Percentiles rank a stretch among this genome's conserved stretches.
phyloP scores from a whole-genome alignment of 176 grass and related monocot genomes.

The Areca catechu region DNA sequence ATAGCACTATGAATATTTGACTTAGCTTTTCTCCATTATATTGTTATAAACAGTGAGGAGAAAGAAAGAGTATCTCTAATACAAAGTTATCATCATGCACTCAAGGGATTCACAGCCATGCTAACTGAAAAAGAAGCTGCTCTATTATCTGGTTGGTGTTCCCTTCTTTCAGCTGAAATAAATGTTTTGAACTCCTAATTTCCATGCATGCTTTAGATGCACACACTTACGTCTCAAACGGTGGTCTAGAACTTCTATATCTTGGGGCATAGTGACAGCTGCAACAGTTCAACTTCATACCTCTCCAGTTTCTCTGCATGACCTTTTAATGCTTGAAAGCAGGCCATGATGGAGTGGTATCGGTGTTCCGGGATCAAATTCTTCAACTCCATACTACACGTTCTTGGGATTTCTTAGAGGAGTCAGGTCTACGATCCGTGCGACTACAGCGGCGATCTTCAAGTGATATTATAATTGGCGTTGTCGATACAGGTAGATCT shows the following conservation, averaged over 20 bases:
- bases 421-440: constrained; percentile 55
- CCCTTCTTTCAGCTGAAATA: not conserved
- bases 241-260: too few species aligned
- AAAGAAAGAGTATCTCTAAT: constrained; percentile 47
- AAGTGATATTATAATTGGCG: constrained; percentile 66
- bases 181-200: not conserved
- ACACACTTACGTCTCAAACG: too few species aligned
- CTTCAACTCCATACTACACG: constrained; percentile 94
- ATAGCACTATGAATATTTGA: too few species aligned
- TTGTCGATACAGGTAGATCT: constrained; percentile 60
- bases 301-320: too few species aligned
- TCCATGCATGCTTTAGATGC: too few species aligned
- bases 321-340: constrained; percentile 1
- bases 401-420: constrained; percentile 87
- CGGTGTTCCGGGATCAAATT: constrained; percentile 63
- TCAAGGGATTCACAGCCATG: constrained; percentile 66
- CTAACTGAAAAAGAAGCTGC: constrained; percentile 79
- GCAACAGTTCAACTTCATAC: too few species aligned
- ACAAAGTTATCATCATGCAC: constrained; percentile 87
- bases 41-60: constrained; percentile 32
- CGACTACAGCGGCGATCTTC: constrained; percentile 57
- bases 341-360: constrained; percentile 65
- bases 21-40: not conserved
- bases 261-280: too few species aligned
- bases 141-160: constrained; percentile 47